phyloP scores from a whole-genome alignment of 768 basidiomycete species.

The Pleurotus cornucopiae region DNA sequence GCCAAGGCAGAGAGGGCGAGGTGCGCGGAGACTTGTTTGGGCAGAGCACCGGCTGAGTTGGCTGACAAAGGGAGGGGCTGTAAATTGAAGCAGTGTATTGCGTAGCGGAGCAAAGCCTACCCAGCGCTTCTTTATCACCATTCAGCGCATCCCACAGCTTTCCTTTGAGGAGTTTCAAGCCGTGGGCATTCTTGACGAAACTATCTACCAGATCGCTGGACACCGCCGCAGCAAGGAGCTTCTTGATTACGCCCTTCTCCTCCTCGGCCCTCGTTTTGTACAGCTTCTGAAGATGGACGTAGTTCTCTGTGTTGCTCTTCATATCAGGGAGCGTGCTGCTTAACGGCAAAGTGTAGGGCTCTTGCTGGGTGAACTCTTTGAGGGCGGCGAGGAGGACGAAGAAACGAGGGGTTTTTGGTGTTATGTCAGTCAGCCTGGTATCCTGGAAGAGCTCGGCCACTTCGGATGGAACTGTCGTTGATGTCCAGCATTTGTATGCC shows the following conservation, averaged over 20 bases:
- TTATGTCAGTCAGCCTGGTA: conserved; percentile 37
- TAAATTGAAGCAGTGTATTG: no score
- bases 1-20: conserved; percentile 67
- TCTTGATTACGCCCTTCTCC: conserved; percentile 58
- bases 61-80: conserved; percentile 23
- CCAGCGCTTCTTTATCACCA: conserved; percentile 39
- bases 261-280: conserved; percentile 76
- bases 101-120: conserved; percentile 27
- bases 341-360: conserved; percentile 70
- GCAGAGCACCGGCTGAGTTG: conserved; percentile 31
- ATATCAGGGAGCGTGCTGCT: conserved; percentile 90
- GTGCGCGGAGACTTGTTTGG: conserved; percentile 65
- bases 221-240: conserved; percentile 40
- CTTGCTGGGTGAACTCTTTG: conserved; percentile 51
- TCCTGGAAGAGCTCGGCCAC: conserved; percentile 62
- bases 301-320: conserved; percentile 83
- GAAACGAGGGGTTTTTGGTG: conserved; percentile 59
- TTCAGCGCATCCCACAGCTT: conserved; percentile 58
- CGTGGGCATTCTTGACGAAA: conserved; percentile 82
- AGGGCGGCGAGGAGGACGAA: conserved; percentile 77
- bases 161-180: conserved; percentile 61
- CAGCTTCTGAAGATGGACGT: conserved; percentile 80
- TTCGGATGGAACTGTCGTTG: conserved; percentile 60
- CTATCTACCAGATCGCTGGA: conserved; percentile 55
- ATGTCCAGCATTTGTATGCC: conserved; percentile 76